Conservation (phyloP, 2,329 filamentous ascomycete species). For the Davidsoniella virescens region DNA sequence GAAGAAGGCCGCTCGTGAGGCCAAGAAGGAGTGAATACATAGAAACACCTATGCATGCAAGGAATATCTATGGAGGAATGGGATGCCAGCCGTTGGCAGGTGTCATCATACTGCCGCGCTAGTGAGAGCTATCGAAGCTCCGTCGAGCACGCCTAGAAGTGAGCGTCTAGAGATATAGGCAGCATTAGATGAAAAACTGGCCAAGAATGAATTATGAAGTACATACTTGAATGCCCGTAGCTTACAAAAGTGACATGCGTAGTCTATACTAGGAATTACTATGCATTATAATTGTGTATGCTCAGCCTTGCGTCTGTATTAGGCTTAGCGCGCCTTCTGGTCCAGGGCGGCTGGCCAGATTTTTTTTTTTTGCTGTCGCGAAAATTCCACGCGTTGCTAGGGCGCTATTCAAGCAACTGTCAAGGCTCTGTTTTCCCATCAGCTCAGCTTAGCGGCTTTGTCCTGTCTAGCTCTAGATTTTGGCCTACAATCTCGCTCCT, state of each 20-base stretch:
- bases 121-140: too few relatives aligned
- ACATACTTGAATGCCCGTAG: too few relatives aligned
- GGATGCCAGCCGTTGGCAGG: neutral
- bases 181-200: too few relatives aligned
- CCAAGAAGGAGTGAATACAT: conserved; percentile 39
- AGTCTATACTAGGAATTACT: too few relatives aligned
- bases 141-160: too few relatives aligned
- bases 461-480: neutral
- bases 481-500: neutral
- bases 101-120: neutral
- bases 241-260: too few relatives aligned
- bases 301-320: conserved; percentile 22
- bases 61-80: neutral
- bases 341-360: neutral
- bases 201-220: too few relatives aligned
- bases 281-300: neutral
- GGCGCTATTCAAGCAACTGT: conserved; percentile 18
- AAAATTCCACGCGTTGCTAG: conserved; percentile 24
- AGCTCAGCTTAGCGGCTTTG: neutral
- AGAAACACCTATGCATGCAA: neutral
- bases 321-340: conserved; percentile 19
- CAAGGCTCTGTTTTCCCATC: neutral
- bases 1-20: conserved; percentile 68
- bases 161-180: too few relatives aligned
- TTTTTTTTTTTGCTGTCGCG: conserved; percentile 15